A percentile compares a stretch with the other conserved stretches of the same genome.
Evolutionary conservation across 179 eudicot genomes (phyloP).

Genomic region (Corrigiola litoralis): DNA sequence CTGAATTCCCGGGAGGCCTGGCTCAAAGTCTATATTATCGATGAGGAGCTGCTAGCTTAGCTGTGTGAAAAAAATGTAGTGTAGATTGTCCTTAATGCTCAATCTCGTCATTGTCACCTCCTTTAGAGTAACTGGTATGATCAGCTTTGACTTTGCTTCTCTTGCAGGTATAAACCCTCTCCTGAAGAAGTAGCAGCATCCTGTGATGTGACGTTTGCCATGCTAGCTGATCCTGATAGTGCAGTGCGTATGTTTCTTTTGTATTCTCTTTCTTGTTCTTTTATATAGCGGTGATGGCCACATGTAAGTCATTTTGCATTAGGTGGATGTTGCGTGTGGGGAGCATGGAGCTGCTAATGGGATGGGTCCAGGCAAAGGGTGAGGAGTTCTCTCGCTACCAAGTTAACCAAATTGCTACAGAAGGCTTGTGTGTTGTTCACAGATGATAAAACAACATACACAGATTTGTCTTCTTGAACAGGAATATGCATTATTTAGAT

Average conservation of each 20-base stretch:
- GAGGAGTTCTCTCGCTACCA: slow-evolving; percentile 9
- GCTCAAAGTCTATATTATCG: no score
- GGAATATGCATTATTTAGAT: no score
- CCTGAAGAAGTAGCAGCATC: slow-evolving; percentile 92
- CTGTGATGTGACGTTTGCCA: slow-evolving; percentile 94
- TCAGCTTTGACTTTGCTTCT: neutral
- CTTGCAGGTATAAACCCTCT: slow-evolving; percentile 64
- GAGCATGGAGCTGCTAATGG: slow-evolving; percentile 75
- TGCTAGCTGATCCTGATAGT: slow-evolving; percentile 98
- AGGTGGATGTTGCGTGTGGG: slow-evolving; percentile 91
- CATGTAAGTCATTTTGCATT: slow-evolving; percentile 22
- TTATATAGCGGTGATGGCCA: slow-evolving; percentile 18
- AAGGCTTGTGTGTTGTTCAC: neutral
- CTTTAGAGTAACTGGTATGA: neutral
- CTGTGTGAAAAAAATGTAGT: no score
- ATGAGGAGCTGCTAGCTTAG: no score
- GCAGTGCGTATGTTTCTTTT: slow-evolving; percentile 70
- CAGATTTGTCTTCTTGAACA: no score
- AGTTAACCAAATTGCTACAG: neutral
- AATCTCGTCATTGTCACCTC: neutral
- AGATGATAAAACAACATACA: neutral
- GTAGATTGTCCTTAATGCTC: neutral
- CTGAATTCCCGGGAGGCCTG: no score
- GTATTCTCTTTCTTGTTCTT: slow-evolving; percentile 9
- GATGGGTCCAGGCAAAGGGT: slow-evolving; percentile 96